Base-by-base conservation (phyloP, 768 basidiomycete genomes). In the Pholiota molesta region DNA sequence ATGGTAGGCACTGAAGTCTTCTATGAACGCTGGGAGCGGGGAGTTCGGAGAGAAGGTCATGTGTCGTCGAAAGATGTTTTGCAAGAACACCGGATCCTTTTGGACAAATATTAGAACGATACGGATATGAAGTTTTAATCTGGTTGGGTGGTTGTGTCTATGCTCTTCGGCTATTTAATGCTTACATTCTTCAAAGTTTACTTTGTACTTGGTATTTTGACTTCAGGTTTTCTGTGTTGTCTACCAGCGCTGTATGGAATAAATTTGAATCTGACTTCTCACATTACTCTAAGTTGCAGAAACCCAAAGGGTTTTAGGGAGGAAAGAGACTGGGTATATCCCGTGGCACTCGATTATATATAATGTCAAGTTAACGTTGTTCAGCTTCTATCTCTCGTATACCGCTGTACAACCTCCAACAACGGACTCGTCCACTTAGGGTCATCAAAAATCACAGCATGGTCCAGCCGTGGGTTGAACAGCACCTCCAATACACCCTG, bases 361-460 rank as follows among this genome's bases (percentile, higher is more conserved):
- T 16, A 17, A 17, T 5, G 17, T 19, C 11, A 44, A 19, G 42
- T 44, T 11, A 37, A 37, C 35, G 10, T 37, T 1, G 10, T 1
- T 16, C 13, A 44, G 5, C 13, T 44, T 44, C n/a, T 44, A 44
- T 23, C 58, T 19, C 55, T 51, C 14, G 66, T 51, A 57, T 70
- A 77, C 17, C 71, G 64, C 28, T 64, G 64, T 9, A 79, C 59
- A 33, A 78, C 68, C 6, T 74, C 72, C 17, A 77, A 52, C 47
- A 80, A 28, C 19, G 66, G 62, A 40, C 55, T 61, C 33, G 72
- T 70, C 59, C 74, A 68, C 47, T 68, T 69, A 49, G 60, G 63
- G 2, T 71, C 72, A 62, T 80, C 79, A 65, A 81, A 80, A 21
- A 79, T 72, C 14, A 63, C 77, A 16, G 79, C 78, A 68, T 81